Conservation (phyloP, 2,329 filamentous ascomycete genomes). For the Pseudogymnoascus destructans region DNA sequence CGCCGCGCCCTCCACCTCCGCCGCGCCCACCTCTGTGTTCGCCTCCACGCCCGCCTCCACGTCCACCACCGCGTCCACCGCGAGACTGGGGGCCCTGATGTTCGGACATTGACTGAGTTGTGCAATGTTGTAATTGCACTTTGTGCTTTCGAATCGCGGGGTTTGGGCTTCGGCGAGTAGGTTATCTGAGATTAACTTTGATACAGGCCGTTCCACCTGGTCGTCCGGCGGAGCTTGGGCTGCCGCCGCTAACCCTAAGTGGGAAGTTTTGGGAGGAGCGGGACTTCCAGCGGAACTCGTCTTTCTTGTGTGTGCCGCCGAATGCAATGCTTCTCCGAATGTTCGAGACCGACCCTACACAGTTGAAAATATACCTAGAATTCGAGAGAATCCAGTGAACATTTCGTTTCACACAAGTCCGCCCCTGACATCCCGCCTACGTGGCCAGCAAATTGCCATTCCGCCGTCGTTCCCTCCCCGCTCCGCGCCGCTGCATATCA, state of each 20-base stretch:
- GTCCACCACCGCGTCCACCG: constrained; percentile 29
- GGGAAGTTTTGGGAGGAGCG: constrained; percentile 8
- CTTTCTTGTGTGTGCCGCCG: neutral
- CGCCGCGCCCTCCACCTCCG: constrained; percentile 35
- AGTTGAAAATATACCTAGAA: neutral
- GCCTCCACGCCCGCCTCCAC: constrained; percentile 22
- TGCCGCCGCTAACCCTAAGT: constrained; percentile 6
- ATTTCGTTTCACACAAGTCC: constrained; percentile 1
- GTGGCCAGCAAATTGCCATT: neutral
- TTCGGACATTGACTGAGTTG: constrained; percentile 5
- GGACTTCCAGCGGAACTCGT: constrained; percentile 3
- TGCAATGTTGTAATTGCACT: constrained; percentile 9
- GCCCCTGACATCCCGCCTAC: neutral
- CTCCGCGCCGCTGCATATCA: constrained; percentile 8
- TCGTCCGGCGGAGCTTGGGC: constrained; percentile 6
- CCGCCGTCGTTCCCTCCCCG: neutral
- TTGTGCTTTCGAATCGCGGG: constrained; percentile 7
- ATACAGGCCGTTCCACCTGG: constrained; percentile 2
- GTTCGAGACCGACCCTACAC: neutral
- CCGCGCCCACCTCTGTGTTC: constrained; percentile 32
- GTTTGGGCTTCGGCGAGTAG: constrained; percentile 1
- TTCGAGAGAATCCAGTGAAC: neutral
- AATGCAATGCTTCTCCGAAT: neutral
- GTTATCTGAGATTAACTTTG: constrained; percentile 5
- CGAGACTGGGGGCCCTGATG: constrained; percentile 16